These are phyloP conservation scores for Catunica adiposa DNA, from an alignment of 2,329 filamentous ascomycete genomes.

Conservation along the genomic window DNA sequence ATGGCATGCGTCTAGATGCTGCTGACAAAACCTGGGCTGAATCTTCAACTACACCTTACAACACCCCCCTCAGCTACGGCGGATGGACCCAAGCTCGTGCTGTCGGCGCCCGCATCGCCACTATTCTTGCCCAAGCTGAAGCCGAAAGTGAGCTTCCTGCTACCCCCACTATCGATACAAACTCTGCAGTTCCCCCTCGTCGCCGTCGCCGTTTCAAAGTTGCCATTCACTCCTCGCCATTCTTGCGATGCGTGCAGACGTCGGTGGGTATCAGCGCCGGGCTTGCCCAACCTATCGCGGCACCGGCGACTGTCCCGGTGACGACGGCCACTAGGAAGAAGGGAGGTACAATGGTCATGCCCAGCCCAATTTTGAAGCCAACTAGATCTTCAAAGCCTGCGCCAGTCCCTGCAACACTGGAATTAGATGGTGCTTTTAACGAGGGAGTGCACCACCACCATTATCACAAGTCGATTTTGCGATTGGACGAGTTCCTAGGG, in stretches of 20 bases:
- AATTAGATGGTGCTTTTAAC: background rate
- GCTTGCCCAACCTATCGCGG: slow-evolving; percentile 40
- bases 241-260: slow-evolving; percentile 60
- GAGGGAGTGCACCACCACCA: slow-evolving; percentile 16
- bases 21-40: slow-evolving; percentile 93
- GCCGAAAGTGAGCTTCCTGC: slow-evolving; percentile 24
- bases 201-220: slow-evolving; percentile 51
- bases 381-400: slow-evolving; percentile 5
- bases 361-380: slow-evolving; percentile 14
- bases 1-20: slow-evolving; percentile 84
- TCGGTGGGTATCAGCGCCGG: slow-evolving; percentile 47
- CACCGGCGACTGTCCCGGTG: slow-evolving; percentile 16
- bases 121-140: slow-evolving; percentile 42
- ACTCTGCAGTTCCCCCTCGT: slow-evolving; percentile 15
- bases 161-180: slow-evolving; percentile 13
- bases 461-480: slow-evolving; percentile 45
- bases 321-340: slow-evolving; percentile 2
- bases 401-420: background rate
- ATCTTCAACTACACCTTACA: slow-evolving; percentile 83
- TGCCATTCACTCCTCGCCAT: slow-evolving; percentile 85
- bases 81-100: slow-evolving; percentile 79
- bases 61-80: slow-evolving; percentile 84
- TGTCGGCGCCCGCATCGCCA: slow-evolving; percentile 70
- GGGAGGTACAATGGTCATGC: slow-evolving; percentile 7
- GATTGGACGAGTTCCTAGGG: slow-evolving; percentile 81